Evolutionary conservation across 345 rosid genomes (phyloP).

Genomic region (Arabidopsis arenosa): DNA sequence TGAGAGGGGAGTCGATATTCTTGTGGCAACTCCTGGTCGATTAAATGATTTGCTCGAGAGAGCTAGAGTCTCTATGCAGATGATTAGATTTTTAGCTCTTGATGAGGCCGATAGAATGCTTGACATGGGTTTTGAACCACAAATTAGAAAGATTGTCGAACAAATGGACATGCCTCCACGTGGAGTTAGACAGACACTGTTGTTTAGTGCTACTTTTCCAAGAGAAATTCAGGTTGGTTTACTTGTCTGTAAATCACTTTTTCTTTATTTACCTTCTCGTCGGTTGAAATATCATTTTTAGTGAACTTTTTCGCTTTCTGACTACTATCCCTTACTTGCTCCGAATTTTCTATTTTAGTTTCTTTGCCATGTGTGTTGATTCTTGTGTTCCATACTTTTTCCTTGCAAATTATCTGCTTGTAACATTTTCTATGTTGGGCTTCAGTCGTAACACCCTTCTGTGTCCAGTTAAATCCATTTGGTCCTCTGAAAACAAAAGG

Average conservation of each 20-base stretch:
- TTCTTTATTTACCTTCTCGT: constrained; percentile 16
- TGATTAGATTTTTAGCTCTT: constrained; percentile 88
- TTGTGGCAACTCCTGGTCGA: constrained; percentile 99
- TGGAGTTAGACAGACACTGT: constrained; percentile 88
- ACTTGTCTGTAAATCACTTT: constrained; percentile 19
- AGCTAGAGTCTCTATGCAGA: constrained; percentile 91
- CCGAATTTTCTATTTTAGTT: background rate
- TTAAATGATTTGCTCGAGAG: constrained; percentile 94
- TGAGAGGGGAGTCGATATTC: constrained; percentile 97
- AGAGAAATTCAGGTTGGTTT: constrained; percentile 86
- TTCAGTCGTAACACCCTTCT: background rate
- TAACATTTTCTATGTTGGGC: background rate
- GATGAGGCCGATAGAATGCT: constrained; percentile 99
- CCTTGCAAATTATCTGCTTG: constrained; percentile 5
- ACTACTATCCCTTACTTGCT: constrained; percentile 1
- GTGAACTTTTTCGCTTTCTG: constrained; percentile 1
- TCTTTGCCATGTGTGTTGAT: constrained; percentile 18
- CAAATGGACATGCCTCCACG: constrained; percentile 96
- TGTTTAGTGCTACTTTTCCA: constrained; percentile 98
- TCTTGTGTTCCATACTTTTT: constrained; percentile 6
- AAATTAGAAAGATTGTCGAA: constrained; percentile 93
- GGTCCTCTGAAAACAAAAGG: background rate
- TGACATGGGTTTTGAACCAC: constrained; percentile 99
- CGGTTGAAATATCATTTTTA: constrained; percentile 22
- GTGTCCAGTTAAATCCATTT: background rate